A percentile compares a stretch with the other conserved stretches of the same genome.
Evolutionary conservation across 495 filamentous ascomycete species (phyloP).

Genomic region (Hyaloscypha finlandica): DNA sequence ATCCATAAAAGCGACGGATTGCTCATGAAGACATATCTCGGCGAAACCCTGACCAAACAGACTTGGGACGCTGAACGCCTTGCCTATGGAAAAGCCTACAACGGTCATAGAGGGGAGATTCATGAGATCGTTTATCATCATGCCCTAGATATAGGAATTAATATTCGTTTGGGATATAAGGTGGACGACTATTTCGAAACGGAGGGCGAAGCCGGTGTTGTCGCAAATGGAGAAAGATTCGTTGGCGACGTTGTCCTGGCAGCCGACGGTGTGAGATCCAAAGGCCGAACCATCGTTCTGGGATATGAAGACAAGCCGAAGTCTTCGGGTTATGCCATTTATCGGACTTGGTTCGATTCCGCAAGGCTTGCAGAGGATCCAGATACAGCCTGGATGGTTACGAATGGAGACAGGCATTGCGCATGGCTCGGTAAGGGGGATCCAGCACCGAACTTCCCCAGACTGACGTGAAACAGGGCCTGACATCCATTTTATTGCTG

Average conservation of each 20-base stretch:
- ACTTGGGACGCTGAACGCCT: constrained; percentile 39
- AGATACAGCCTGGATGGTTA: constrained; percentile 57
- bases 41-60: constrained; percentile 40
- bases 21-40: constrained; percentile 38
- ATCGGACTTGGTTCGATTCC: constrained; percentile 60
- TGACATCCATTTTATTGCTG: constrained; percentile 66
- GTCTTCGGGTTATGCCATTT: constrained; percentile 61
- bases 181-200: constrained; percentile 64
- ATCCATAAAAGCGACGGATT: constrained; percentile 47
- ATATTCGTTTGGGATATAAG: constrained; percentile 54
- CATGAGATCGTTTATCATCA: constrained; percentile 62
- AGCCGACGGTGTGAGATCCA: constrained; percentile 64
- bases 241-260: constrained; percentile 60
- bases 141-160: constrained; percentile 54
- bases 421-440: constrained; percentile 41
- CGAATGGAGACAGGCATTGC: constrained; percentile 64
- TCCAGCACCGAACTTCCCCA: not conserved
- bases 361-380: constrained; percentile 63
- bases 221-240: constrained; percentile 52
- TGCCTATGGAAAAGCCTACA: constrained; percentile 50
- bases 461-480: constrained; percentile 45
- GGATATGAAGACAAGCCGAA: constrained; percentile 64
- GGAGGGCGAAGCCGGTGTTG: constrained; percentile 54
- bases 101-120: constrained; percentile 65
- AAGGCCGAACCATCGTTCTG: constrained; percentile 59